A percentile compares a stretch with the other conserved stretches of the same genome.
Conservation (phyloP, 2,329 filamentous ascomycete species). For the Aspergillus thermomutatus region DNA sequence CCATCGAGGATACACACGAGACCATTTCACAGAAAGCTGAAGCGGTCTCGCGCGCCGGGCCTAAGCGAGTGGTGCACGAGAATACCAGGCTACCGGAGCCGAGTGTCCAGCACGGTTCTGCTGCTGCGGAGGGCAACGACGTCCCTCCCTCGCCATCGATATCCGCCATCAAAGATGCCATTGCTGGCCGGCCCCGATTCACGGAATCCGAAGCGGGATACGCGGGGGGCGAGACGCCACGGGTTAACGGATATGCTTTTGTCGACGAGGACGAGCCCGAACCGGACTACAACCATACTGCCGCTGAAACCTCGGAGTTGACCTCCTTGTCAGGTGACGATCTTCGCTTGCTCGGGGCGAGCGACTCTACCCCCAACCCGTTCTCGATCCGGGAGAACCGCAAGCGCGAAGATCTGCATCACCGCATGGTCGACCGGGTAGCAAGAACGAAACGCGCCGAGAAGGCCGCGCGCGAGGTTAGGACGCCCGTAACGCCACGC, state of each 20-base stretch:
- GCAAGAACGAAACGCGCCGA: conserved; percentile 66
- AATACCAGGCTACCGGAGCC: conserved; percentile 73
- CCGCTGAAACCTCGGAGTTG: neutral
- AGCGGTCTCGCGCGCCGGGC: conserved; percentile 66
- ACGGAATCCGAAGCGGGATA: conserved; percentile 57
- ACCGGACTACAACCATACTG: conserved; percentile 2
- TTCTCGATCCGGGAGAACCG: conserved; percentile 76
- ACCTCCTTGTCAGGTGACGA: conserved; percentile 11
- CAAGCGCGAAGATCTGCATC: conserved; percentile 74
- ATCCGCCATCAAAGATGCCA: conserved; percentile 79
- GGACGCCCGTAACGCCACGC: conserved; percentile 38
- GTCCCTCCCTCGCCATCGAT: conserved; percentile 75
- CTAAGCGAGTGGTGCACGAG: conserved; percentile 72
- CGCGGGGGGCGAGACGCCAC: conserved; percentile 73
- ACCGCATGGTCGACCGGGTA: conserved; percentile 80
- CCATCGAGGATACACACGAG: conserved; percentile 50
- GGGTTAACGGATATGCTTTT: conserved; percentile 90
- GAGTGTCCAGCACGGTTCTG: conserved; percentile 23
- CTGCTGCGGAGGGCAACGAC: conserved; percentile 31
- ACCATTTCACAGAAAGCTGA: conserved; percentile 69
- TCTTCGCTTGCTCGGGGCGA: conserved; percentile 41
- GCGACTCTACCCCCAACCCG: conserved; percentile 61
- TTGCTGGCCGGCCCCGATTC: conserved; percentile 66
- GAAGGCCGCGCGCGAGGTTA: conserved; percentile 59
- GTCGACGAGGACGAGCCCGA: conserved; percentile 70